Evolutionary conservation across 768 basidiomycete genomes (phyloP).

Genomic region (Dacryopinax spathularia): DNA sequence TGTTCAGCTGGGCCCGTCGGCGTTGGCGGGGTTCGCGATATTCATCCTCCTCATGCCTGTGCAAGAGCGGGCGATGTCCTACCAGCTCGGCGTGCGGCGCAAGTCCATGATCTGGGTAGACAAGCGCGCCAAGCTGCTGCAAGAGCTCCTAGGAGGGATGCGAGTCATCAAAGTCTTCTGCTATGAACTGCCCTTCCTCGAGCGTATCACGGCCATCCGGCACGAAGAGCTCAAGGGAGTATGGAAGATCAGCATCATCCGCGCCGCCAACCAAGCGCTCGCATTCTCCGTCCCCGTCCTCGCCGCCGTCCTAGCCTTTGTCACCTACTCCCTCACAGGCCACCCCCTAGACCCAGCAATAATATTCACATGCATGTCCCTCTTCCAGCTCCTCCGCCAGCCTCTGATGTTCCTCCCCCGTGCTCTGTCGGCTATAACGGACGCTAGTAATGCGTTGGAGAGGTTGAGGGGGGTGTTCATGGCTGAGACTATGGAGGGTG

Average conservation of each 20-base stretch:
- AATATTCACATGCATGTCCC: conserved; percentile 51
- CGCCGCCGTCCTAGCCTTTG: conserved; percentile 51
- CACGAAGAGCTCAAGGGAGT: conserved; percentile 42
- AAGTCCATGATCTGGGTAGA: conserved; percentile 50
- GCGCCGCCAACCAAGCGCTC: conserved; percentile 48
- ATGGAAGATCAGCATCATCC: conserved; percentile 42
- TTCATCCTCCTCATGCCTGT: conserved; percentile 50
- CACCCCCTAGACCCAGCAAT: conserved; percentile 47
- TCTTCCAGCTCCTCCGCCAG: conserved; percentile 54
- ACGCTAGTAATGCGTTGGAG: conserved; percentile 47
- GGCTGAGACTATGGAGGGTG: conserved; percentile 37
- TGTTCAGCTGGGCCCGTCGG: conserved; percentile 49
- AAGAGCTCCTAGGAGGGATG: conserved; percentile 54
- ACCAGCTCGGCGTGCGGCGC: conserved; percentile 40
- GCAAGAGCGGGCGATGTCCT: conserved; percentile 48
- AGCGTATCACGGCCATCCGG: conserved; percentile 42
- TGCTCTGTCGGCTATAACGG: conserved; percentile 32
- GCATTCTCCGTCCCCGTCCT: conserved; percentile 48
- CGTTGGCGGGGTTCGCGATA: conserved; percentile 53
- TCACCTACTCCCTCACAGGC: conserved; percentile 45
- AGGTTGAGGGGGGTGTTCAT: conserved; percentile 39
- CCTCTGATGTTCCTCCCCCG: conserved; percentile 55
- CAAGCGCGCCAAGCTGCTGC: conserved; percentile 44
- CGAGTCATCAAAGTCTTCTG: conserved; percentile 65
- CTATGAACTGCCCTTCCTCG: conserved; percentile 53